A percentile compares a stretch with the other conserved stretches of the same genome.
Evolutionary conservation across 306 rosid species (phyloP).

Genomic region (Betula pendula): DNA sequence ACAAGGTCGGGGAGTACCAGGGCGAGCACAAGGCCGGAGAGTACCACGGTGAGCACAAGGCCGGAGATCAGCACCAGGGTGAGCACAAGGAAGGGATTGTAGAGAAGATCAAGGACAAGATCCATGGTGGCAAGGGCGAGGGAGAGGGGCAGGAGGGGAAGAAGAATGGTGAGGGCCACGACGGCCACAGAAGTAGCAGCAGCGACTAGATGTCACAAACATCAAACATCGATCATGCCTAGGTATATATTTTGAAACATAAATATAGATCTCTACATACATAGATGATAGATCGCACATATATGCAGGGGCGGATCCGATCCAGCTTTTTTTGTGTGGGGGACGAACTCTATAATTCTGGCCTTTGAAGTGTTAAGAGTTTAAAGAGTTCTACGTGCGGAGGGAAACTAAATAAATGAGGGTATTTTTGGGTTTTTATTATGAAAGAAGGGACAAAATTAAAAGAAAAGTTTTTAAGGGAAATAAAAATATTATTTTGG

Average conservation of each 20-base stretch:
- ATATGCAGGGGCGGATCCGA: no score
- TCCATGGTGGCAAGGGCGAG: not conserved
- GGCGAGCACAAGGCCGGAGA: not conserved
- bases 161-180: slow-evolving; percentile 13
- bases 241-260: not conserved
- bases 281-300: no score
- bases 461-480: no score
- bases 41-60: not conserved
- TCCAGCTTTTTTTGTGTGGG: no score
- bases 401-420: no score
- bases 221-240: not conserved
- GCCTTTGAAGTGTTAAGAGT: no score
- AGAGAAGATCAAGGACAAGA: slow-evolving; percentile 37
- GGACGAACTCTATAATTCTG: no score
- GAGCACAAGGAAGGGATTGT: slow-evolving; percentile 7
- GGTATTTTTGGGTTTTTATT: no score
- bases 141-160: slow-evolving; percentile 29
- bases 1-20: not conserved
- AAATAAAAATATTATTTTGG: no score
- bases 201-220: slow-evolving; percentile 44
- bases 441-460: no score
- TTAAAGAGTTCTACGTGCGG: no score
- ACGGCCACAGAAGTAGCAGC: slow-evolving; percentile 44
- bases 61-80: not conserved
- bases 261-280: no score